These are phyloP conservation scores for Fusarium nisikadoi DNA, from an alignment of 2,329 filamentous ascomycete genomes.

Conservation along the genomic window DNA sequence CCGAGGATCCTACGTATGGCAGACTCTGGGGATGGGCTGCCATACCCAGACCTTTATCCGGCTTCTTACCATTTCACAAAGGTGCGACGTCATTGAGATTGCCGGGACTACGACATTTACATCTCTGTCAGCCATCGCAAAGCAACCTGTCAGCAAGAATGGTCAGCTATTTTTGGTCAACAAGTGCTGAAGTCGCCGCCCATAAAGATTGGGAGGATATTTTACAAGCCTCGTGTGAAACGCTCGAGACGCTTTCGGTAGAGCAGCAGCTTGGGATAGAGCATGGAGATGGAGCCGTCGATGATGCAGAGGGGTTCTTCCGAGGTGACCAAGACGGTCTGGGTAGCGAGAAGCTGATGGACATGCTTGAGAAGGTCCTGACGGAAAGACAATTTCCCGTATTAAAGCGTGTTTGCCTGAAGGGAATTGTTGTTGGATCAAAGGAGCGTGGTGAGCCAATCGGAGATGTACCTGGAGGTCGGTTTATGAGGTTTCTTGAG, in stretches of 20 bases:
- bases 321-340: neutral
- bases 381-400: neutral
- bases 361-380: neutral
- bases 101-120: neutral
- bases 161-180: neutral
- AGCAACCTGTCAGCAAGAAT: neutral
- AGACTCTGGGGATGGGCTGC: neutral
- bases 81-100: fast-evolving
- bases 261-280: neutral
- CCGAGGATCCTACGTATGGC: neutral
- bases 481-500: neutral
- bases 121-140: neutral
- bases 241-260: neutral
- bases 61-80: neutral
- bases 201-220: neutral
- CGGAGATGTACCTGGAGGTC: neutral
- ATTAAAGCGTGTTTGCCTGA: neutral
- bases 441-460: neutral
- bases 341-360: neutral
- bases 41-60: neutral
- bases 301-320: neutral
- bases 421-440: neutral
- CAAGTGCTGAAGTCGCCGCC: neutral
- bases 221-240: neutral
- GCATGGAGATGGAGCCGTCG: neutral